A percentile compares a stretch with the other conserved stretches of the same genome.
Evolutionary conservation across 805 yeast genomes (phyloP).

Genomic region (Ogataea sp.): DNA sequence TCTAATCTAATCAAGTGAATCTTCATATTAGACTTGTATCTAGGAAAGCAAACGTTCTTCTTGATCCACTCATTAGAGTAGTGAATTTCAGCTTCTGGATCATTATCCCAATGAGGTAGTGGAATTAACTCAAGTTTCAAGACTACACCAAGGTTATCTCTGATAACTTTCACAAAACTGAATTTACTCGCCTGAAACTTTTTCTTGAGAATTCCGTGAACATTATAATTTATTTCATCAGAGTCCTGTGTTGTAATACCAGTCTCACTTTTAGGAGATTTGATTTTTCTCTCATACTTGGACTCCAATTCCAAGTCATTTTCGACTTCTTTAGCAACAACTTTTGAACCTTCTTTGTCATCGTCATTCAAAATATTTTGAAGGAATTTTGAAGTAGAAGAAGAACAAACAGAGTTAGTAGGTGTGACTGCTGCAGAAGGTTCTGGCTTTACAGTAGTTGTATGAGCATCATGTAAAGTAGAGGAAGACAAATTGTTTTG

Average conservation of each 20-base stretch:
- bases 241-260: no score
- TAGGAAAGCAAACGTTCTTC: conserved; percentile 31
- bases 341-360: no score
- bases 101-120: conserved; percentile 10
- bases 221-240: neutral
- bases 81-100: conserved; percentile 2
- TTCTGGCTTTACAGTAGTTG: no score
- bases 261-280: no score
- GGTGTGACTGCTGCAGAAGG: no score
- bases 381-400: neutral
- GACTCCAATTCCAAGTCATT: no score
- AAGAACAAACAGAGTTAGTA: no score
- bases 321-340: no score
- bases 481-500: neutral
- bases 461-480: no score
- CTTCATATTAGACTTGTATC: conserved; percentile 37
- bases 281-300: no score
- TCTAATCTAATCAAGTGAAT: conserved; percentile 20
- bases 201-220: conserved; percentile 11
- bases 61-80: conserved; percentile 29
- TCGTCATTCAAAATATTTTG: neutral
- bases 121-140: conserved; percentile 28
- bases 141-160: conserved; percentile 30
- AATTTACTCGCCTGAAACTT: conserved; percentile 13
- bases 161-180: conserved; percentile 28